Conservation (phyloP, 2,329 filamentous ascomycete species). For the Pseudogymnoascus sp. region DNA sequence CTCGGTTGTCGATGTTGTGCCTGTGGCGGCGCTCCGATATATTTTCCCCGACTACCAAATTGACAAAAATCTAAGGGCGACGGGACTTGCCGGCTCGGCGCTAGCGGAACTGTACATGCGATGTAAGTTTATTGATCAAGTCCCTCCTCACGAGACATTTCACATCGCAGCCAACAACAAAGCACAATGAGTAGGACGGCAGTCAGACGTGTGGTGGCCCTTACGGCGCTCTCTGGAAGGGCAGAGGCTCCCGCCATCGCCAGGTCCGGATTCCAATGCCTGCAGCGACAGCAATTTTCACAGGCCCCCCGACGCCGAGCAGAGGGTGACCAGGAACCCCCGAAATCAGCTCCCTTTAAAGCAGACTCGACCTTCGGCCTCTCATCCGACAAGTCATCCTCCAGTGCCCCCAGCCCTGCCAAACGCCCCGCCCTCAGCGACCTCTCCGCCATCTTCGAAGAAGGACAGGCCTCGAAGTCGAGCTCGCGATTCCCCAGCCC, state of each 20-base stretch:
- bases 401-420: not conserved
- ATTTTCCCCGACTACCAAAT: conserved; percentile 11
- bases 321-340: not conserved
- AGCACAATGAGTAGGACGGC: conserved; percentile 26
- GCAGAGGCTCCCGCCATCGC: conserved; percentile 13
- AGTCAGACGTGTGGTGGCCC: conserved; percentile 24
- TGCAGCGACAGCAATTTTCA: conserved; percentile 11
- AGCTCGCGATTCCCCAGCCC: not conserved
- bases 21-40: conserved; percentile 7
- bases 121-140: conserved; percentile 14
- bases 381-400: not conserved
- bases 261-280: conserved; percentile 16
- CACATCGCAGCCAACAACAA: conserved; percentile 9
- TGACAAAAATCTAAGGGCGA: conserved; percentile 16
- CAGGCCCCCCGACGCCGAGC: not conserved
- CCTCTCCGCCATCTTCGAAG: conserved; percentile 3
- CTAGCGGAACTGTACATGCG: conserved; percentile 19
- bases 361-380: not conserved
- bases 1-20: conserved; percentile 3
- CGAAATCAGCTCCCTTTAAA: not conserved
- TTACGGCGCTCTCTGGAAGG: conserved; percentile 19
- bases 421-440: conserved; percentile 3
- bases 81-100: conserved; percentile 18
- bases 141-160: conserved; percentile 1
- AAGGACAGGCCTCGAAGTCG: conserved; percentile 2